Evolutionary conservation across 2,329 filamentous ascomycete species (phyloP), one percentile per base, ranked within the genome.

Genomic region (Cladophialophora immunda): DNA sequence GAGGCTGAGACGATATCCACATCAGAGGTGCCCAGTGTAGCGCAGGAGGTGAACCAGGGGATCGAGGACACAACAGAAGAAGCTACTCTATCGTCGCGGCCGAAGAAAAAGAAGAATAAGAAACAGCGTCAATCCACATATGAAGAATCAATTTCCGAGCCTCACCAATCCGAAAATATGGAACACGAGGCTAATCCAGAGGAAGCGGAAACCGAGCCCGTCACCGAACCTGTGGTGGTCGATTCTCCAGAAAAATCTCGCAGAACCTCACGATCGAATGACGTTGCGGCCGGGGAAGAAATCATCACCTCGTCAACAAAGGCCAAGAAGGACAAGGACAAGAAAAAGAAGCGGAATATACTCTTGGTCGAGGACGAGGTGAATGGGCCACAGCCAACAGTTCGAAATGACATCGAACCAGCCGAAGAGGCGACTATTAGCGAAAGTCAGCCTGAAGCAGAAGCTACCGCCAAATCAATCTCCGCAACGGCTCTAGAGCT

Each of bases 291-390:
- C 7, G 67, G 57, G 32, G 55, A 65, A 29, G 63, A 64, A 8
- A 66, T 55, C 50, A 34, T 9, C 15, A 2, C 22, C 63, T 79
- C 76, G 7, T 13, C 34, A 2, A 65, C 63, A 67, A 75, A 74
- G 64, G 27, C 56, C 7, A 70, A 70, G 45, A 70, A 79, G 63
- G 74, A 80, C 52, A 70, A 79, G 63, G 74, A 80, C 52, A 79
- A 77, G 70, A 80, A 78, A 63, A 78, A 78, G 68, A 76, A 78
- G 70, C 78, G 77, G 53, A 41, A 63, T 34, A 34, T 32, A 29
- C 29, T 45, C 27, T 30, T 22, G 15, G 60, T 67, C 13, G 57
- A 50, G 38, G 38, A 50, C 27, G 29, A 25, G 7, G 45, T 25
- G 5, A 50, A 50, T 15, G 58, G 53, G 19, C 41, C 45, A 29